Conservation (phyloP, 495 filamentous ascomycete genomes). For the Hypoxylon intermedium region DNA sequence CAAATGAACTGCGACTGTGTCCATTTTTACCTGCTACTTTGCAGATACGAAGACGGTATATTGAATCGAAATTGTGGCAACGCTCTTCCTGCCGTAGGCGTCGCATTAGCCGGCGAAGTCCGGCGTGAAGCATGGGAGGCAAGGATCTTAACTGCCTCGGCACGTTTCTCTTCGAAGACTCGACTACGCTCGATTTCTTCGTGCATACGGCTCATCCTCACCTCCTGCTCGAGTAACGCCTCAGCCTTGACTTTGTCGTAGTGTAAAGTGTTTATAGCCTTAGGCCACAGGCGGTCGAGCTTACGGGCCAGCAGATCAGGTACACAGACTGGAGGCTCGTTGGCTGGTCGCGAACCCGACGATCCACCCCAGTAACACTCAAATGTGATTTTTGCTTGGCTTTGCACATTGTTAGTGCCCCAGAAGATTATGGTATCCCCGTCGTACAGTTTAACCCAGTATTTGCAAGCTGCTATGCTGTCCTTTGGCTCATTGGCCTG, state of each 20-base stretch:
- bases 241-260: constrained; percentile 39
- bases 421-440: constrained; percentile 76
- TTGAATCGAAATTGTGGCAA: constrained; percentile 10
- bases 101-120: constrained; percentile 25
- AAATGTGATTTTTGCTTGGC: constrained; percentile 49
- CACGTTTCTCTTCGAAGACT: constrained; percentile 49
- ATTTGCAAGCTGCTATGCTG: constrained; percentile 51
- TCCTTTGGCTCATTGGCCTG: constrained; percentile 55
- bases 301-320: constrained; percentile 33
- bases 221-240: constrained; percentile 46
- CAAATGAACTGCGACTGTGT: not conserved
- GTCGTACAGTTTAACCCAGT: constrained; percentile 72
- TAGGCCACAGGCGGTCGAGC: constrained; percentile 42
- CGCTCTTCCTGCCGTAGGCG: constrained; percentile 8
- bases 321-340: constrained; percentile 28
- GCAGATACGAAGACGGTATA: constrained; percentile 11
- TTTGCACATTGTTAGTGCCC: constrained; percentile 39
- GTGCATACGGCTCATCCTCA: constrained; percentile 43
- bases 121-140: constrained; percentile 32
- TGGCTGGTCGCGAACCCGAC: constrained; percentile 32
- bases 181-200: constrained; percentile 51
- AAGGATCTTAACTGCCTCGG: constrained; percentile 44
- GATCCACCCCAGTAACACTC: constrained; percentile 57
- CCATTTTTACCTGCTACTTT: constrained; percentile 12
- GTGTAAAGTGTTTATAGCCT: constrained; percentile 28